Base-by-base conservation (phyloP, 805 yeast genomes). In the Candida namnaoensis region DNA sequence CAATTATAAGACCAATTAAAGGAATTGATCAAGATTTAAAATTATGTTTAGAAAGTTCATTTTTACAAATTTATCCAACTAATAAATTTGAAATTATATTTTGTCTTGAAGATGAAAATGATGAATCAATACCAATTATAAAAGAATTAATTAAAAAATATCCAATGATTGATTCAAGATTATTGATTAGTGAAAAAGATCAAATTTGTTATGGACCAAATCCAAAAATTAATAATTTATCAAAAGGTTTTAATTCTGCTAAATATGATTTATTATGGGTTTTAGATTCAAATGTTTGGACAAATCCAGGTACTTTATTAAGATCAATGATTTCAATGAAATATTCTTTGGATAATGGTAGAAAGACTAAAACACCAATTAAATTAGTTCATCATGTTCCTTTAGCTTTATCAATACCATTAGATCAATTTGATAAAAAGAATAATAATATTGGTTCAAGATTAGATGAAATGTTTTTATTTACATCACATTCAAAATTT, bases 201-300 rank as follows among this genome's bases (percentile, higher is more conserved):
- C 62, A 60, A 32, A 73, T 66, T 41, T 71, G 71, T 48, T 82
- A 66, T 52, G 95, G 95, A 2, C 93, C 95, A 5, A 88, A 88
- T 52, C 96, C 96, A 7, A 88, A 88, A 60, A 85, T 88, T 42
- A 86, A 87, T 61, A 88, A 88, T 60, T 64, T 88, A 37, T 79
- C 88, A n/a, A 84, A 84, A 57, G 96, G 95, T 6, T 86, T 81
- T 54, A 58, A 65, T 34, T 60, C 60, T 3, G 91, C 95, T 7
- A 72, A 75, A 49, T 66, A 75, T 58, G 95, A 88, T 54, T 72
- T 83, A 15, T 49, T 88, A 11, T 88, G 96, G 96, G 77, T 86
- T 13, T 70, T 85, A 64, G 96, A 88, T 61, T 79, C 90, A 26
- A 88, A 88, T 53, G 93, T 85, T 6, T 83, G 88, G 85, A 83